A percentile compares a stretch with the other conserved stretches of the same genome.
Conservation (phyloP, 2,329 filamentous ascomycete genomes). For the Emericellopsis cladophorae region DNA sequence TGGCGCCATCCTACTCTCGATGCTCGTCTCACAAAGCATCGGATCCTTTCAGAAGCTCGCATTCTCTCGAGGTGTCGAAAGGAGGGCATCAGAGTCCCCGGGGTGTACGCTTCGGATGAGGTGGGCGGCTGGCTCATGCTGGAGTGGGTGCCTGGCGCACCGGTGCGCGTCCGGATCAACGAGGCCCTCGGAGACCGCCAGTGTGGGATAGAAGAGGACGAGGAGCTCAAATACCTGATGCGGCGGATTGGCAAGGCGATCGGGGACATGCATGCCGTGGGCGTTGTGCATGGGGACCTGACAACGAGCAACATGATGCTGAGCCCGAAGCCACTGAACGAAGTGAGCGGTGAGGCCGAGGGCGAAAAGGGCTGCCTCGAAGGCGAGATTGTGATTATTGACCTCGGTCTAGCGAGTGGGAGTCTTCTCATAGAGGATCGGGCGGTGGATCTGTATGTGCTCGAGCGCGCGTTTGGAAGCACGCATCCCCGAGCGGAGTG, state of each 20-base stretch:
- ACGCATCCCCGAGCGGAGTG: slow-evolving; percentile 80
- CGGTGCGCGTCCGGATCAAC: slow-evolving; percentile 59
- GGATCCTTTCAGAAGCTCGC: slow-evolving; percentile 79
- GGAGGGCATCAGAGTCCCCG: slow-evolving; percentile 73
- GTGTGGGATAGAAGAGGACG: slow-evolving; percentile 26
- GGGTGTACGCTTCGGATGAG: slow-evolving; percentile 58
- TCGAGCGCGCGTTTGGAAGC: slow-evolving; percentile 88
- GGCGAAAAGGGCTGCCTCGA: slow-evolving; percentile 23
- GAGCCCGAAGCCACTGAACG: slow-evolving; percentile 16
- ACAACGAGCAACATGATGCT: slow-evolving; percentile 98
- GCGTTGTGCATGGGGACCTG: slow-evolving; percentile 86
- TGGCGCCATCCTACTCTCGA: slow-evolving; percentile 90
- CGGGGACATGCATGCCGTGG: slow-evolving; percentile 67
- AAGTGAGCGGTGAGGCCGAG: slow-evolving; percentile 6
- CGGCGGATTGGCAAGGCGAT: slow-evolving; percentile 57
- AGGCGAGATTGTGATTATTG: slow-evolving; percentile 80
- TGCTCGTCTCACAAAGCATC: slow-evolving; percentile 70
- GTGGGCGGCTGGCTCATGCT: slow-evolving; percentile 62
- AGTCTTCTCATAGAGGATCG: slow-evolving; percentile 79
- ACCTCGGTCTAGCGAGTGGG: slow-evolving; percentile 82
- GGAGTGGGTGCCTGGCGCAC: slow-evolving; percentile 70
- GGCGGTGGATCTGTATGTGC: slow-evolving; percentile 89
- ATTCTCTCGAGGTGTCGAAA: slow-evolving; percentile 67
- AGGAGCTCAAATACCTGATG: slow-evolving; percentile 50
- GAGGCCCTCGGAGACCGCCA: slow-evolving; percentile 45